Conservation (phyloP, 129 eudicot species). For the Helianthus tuberosus region DNA sequence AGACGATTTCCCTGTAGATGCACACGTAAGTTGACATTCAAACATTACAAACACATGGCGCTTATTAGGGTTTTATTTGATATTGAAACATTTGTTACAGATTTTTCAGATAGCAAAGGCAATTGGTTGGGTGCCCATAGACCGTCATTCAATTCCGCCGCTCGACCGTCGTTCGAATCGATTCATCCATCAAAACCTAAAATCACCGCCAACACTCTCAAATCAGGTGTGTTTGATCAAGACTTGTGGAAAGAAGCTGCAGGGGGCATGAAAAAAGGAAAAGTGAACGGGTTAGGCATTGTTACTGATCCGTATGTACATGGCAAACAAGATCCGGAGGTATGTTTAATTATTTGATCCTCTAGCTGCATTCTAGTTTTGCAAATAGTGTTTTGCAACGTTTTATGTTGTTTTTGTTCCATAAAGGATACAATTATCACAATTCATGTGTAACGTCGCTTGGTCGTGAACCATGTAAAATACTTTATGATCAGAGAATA, state of each 20-base stretch:
- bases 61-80: constrained; percentile 2
- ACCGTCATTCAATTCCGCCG: no score
- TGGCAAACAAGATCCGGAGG: no score
- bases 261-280: no score
- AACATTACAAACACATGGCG: neutral
- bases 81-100: constrained; percentile 45
- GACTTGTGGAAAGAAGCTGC: no score
- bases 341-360: neutral
- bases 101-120: constrained; percentile 81
- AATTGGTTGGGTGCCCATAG: constrained; percentile 74
- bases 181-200: no score
- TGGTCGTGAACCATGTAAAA: constrained; percentile 25
- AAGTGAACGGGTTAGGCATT: no score
- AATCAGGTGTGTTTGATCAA: no score
- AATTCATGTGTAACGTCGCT: constrained; percentile 24
- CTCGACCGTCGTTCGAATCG: no score
- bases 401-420: constrained; percentile 24
- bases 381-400: constrained; percentile 37
- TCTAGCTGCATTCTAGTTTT: constrained; percentile 34
- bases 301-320: no score
- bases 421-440: constrained; percentile 24
- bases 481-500: no score
- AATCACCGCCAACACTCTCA: no score
- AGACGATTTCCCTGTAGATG: constrained; percentile 93
- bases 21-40: constrained; percentile 59